phyloP scores from a whole-genome alignment of 768 basidiomycete species.

The Tulasnella sp. region DNA sequence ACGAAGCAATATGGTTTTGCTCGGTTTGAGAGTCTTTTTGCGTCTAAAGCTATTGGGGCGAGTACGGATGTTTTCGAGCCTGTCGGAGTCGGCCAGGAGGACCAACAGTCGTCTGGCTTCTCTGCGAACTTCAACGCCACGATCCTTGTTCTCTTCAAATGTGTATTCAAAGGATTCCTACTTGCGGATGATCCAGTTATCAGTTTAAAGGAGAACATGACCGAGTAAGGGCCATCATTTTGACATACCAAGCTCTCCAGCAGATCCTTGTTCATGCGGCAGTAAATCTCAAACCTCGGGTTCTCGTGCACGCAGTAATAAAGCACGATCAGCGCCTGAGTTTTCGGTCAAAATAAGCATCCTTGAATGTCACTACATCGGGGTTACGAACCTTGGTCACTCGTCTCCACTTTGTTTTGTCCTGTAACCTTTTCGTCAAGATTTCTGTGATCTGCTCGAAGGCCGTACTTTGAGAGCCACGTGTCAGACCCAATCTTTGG shows the following conservation, averaged over 20 bases:
- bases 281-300: constrained; percentile 4
- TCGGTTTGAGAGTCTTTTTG: neutral
- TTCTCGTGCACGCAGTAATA: constrained; percentile 14
- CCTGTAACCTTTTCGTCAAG: constrained; percentile 1
- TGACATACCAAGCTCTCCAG: neutral
- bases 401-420: constrained; percentile 3
- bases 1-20: neutral
- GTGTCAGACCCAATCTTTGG: neutral
- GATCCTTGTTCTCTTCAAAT: constrained; percentile 3
- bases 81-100: constrained; percentile 3
- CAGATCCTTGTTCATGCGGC: constrained; percentile 4
- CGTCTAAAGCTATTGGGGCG: neutral
- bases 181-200: no score
- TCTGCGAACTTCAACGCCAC: neutral
- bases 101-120: constrained; percentile 1
- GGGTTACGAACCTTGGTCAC: constrained; percentile 7
- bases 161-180: constrained; percentile 9
- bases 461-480: neutral
- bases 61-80: neutral
- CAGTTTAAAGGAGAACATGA: no score
- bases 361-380: neutral
- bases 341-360: no score
- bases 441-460: constrained; percentile 10
- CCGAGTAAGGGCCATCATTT: neutral
- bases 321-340: constrained; percentile 6